Conservation (phyloP, 495 filamentous ascomycete species). For the Trichoderma asperelloides region DNA sequence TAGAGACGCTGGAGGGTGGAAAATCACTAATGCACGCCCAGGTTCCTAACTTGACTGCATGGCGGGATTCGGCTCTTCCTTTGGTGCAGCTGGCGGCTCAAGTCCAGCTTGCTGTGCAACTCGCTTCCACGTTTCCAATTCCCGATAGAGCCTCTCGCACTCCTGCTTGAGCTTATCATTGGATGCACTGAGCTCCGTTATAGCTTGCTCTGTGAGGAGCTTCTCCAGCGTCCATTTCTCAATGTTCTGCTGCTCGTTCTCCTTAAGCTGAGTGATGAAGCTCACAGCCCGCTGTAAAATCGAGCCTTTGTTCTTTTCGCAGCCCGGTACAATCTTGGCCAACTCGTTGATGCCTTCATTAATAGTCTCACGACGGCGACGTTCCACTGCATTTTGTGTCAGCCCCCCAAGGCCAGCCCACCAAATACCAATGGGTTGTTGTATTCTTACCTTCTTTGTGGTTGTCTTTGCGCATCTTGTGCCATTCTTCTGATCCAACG, state of each 20-base stretch:
- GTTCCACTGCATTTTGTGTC: conserved; percentile 60
- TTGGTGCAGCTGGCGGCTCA: conserved; percentile 29
- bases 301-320: conserved; percentile 98
- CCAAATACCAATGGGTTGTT: conserved; percentile 8
- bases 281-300: conserved; percentile 89
- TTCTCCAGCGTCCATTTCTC: conserved; percentile 98
- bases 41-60: conserved; percentile 7
- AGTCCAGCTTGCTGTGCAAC: conserved; percentile 70
- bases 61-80: conserved; percentile 27
- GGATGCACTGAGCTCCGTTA: conserved; percentile 75
- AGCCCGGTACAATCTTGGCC: conserved; percentile 92
- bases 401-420: not conserved
- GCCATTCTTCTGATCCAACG: conserved; percentile 96
- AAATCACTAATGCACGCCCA: not conserved
- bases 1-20: not conserved
- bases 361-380: conserved; percentile 94
- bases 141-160: conserved; percentile 60
- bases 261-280: conserved; percentile 89
- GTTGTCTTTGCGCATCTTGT: conserved; percentile 93
- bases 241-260: conserved; percentile 85
- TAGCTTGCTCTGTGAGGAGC: conserved; percentile 88
- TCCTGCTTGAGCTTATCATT: conserved; percentile 86
- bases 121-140: conserved; percentile 79
- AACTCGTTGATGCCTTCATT: conserved; percentile 99
- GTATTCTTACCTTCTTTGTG: conserved; percentile 85